A percentile compares a stretch with the other conserved stretches of the same genome.
Conservation (phyloP, 2,329 filamentous ascomycete genomes). For the Curvularia hawaiiensis region DNA sequence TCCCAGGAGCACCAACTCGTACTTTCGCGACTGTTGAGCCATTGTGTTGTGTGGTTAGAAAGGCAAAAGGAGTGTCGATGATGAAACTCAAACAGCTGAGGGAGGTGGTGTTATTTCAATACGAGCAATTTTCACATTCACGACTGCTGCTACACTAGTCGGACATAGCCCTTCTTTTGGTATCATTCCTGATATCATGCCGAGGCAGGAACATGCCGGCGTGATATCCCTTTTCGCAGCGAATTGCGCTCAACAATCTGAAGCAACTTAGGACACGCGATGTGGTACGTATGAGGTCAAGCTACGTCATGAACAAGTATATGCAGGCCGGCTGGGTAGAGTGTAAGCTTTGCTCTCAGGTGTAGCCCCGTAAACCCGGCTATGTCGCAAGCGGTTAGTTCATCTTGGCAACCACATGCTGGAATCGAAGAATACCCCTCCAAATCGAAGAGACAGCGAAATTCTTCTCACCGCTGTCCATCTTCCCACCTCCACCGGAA, state of each 20-base stretch:
- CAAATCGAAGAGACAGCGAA: slow-evolving; percentile 4
- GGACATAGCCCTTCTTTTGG: slow-evolving; percentile 32
- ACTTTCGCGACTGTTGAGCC: slow-evolving; percentile 52
- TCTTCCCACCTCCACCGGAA: slow-evolving; percentile 5
- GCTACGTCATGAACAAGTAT: neutral
- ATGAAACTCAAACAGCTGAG: neutral
- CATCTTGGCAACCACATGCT: slow-evolving; percentile 9
- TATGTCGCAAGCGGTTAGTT: slow-evolving; percentile 2
- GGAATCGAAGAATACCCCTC: slow-evolving; percentile 16
- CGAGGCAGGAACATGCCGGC: slow-evolving; percentile 22
- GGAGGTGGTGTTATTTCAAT: slow-evolving; percentile 8
- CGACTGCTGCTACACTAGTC: slow-evolving; percentile 16
- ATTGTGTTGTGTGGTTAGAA: slow-evolving; percentile 23
- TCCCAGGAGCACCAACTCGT: slow-evolving; percentile 70
- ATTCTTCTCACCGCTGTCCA: slow-evolving; percentile 19
- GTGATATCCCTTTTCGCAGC: slow-evolving; percentile 4
- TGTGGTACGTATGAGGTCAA: no score
- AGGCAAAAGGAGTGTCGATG: slow-evolving; percentile 3
- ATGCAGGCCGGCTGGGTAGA: neutral
- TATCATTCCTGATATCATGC: slow-evolving; percentile 20
- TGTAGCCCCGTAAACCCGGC: neutral
- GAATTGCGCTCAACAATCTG: neutral
- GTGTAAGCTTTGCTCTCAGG: neutral
- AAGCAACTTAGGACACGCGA: neutral
- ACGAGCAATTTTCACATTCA: slow-evolving; percentile 19